Conservation (phyloP, 75 land plant genomes). For the Chamaecyparis obtusa region DNA sequence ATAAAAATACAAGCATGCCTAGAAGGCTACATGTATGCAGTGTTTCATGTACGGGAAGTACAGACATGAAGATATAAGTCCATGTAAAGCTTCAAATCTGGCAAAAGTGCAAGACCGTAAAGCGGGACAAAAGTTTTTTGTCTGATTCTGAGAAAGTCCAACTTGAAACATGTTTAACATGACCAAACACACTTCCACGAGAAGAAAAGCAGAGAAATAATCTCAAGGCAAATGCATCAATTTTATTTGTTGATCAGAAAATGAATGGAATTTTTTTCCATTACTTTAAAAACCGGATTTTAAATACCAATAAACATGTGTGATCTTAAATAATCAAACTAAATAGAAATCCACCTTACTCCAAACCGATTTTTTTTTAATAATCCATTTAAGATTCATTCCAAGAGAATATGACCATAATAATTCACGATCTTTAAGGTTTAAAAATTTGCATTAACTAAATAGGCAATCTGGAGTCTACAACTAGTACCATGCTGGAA, state of each 20-base stretch:
- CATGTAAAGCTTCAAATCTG: neutral
- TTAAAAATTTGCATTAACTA: neutral
- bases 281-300: neutral
- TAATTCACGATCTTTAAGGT: neutral
- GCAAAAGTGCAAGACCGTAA: neutral
- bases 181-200: neutral
- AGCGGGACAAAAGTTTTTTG: neutral
- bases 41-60: neutral
- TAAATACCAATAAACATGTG: neutral
- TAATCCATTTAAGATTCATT: too few species aligned
- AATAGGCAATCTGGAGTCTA: neutral
- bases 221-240: neutral
- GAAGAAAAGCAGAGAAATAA: neutral
- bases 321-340: neutral
- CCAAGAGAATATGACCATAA: neutral
- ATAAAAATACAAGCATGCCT: neutral
- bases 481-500: neutral
- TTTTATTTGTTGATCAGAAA: neutral
- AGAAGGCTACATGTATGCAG: neutral
- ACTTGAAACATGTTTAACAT: constrained; percentile 4
- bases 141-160: neutral
- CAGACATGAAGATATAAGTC: neutral
- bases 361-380: too few species aligned
- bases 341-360: neutral
- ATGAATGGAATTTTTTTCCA: neutral